Evolutionary conservation across 495 filamentous ascomycete species (phyloP), one percentile per base, ranked within the genome.

Genomic region (Parmelia sp.): DNA sequence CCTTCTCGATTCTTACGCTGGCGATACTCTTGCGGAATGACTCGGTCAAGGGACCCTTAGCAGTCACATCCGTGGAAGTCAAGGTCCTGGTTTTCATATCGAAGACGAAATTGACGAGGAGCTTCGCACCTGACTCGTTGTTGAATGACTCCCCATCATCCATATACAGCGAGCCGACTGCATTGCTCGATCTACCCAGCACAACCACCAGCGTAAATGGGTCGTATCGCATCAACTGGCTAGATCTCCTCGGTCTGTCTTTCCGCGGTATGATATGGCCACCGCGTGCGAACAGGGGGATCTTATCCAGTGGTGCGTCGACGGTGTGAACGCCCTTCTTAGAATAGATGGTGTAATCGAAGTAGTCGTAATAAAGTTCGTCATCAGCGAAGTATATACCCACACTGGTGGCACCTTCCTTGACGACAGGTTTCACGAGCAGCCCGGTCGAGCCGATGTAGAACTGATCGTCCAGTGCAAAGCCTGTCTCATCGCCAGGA

Each of bases 81-180:
- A 64, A 53, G 4, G 51, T 33, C 6, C 36, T 58, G 6, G 62
- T 44, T 0, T 57, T 37, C 11, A 17, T n/a, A 40, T 58, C 69
- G 37, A 68, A 62, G n/a, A 61, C n/a, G 78, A 97, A 97, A 47
- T 76, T 82, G 53, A 90, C 87, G 76, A 95, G 88, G 65, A 96
- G 89, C 72, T 88, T 93, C 35, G 87, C 89, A 15, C 93, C 94
- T 56, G 83, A 77, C 73, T 95, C 76, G 73, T 89, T 92, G 47
- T 96, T 89, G 66, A 90, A 97, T 0, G 88, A 90, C 76, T 96
- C 92, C 44, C 94, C 94, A 67, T 98, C 94, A 69, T 98, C 94
- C 51, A 94, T 78, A 69, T 97, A 98, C 31, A 98, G 76, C 7
- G 85, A 84, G 47, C 94, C 94, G 60, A 89, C 86, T 0, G 94